phyloP scores from a whole-genome alignment of 1,284 basidiomycete genomes.

The Malassezia pachydermatis region DNA sequence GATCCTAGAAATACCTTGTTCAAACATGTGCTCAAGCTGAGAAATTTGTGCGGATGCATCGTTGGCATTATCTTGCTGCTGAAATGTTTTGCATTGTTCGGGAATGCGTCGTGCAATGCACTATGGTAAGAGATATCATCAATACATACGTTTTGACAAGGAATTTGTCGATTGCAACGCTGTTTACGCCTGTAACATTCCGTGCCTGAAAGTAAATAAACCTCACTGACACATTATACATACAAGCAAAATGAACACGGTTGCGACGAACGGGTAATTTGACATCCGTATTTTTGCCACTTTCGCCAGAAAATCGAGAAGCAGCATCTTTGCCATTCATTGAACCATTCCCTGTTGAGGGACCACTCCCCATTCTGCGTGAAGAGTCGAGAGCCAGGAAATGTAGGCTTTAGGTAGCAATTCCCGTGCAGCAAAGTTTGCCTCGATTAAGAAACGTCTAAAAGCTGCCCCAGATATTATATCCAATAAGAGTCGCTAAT shows the following conservation, averaged over 20 bases:
- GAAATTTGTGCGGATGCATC: conserved; percentile 29
- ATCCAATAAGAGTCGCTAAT: too few relatives aligned
- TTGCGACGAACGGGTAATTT: conserved; percentile 26
- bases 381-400: too few relatives aligned
- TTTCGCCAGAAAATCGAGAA: too few relatives aligned
- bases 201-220: conserved; percentile 14
- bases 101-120: conserved; percentile 44
- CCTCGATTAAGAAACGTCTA: too few relatives aligned
- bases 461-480: too few relatives aligned
- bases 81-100: conserved; percentile 39
- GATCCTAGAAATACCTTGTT: too few relatives aligned
- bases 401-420: too few relatives aligned
- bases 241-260: conserved; percentile 38
- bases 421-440: too few relatives aligned
- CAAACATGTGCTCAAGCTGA: conserved; percentile 25
- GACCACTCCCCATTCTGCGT: too few relatives aligned
- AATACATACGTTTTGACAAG: conserved; percentile 33
- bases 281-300: conserved; percentile 7
- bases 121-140: background rate
- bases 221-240: background rate
- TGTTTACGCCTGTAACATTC: conserved; percentile 46
- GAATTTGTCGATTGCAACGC: conserved; percentile 39
- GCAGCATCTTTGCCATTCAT: too few relatives aligned
- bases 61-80: conserved; percentile 32
- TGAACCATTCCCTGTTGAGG: too few relatives aligned